Evolutionary conservation across 345 rosid genomes (phyloP).

Genomic region (Salix dunnii): DNA sequence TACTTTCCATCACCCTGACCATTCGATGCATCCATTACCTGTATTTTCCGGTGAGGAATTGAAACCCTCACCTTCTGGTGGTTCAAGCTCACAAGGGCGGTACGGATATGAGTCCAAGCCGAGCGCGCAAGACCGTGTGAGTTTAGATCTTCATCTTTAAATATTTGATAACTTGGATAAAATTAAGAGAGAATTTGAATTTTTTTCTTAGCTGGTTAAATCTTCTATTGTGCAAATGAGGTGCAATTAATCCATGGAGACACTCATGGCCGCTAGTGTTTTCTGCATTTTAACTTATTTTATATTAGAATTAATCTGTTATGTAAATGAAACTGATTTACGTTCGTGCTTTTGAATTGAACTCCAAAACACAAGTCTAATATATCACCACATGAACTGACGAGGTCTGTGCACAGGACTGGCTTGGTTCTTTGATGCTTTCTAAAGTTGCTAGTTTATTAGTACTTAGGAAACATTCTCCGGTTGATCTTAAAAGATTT

Average conservation of each 20-base stretch:
- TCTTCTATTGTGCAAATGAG: background rate
- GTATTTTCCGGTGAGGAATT: conserved; percentile 40
- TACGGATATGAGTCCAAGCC: conserved; percentile 49
- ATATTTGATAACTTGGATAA: background rate
- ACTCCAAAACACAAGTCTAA: background rate
- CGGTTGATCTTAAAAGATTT: background rate
- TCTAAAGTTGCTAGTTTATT: background rate
- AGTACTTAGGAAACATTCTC: background rate
- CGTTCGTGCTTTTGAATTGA: background rate
- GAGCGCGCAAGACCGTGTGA: conserved; percentile 70
- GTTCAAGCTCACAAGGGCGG: conserved; percentile 37
- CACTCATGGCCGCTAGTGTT: background rate
- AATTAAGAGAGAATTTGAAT: background rate
- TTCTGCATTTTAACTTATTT: background rate
- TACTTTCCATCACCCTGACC: conserved; percentile 30
- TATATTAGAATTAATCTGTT: background rate
- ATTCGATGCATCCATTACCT: conserved; percentile 39
- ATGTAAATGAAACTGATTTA: background rate
- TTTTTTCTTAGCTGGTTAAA: background rate
- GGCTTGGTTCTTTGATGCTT: background rate
- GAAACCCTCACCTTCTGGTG: conserved; percentile 27
- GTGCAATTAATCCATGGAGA: background rate
- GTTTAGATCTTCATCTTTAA: conserved; percentile 97
- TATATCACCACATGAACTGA: background rate
- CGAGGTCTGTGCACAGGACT: background rate